A percentile compares a stretch with the other conserved stretches of the same genome.
phyloP scores from a whole-genome alignment of 208 protist species.

The Crithidia sp. region DNA sequence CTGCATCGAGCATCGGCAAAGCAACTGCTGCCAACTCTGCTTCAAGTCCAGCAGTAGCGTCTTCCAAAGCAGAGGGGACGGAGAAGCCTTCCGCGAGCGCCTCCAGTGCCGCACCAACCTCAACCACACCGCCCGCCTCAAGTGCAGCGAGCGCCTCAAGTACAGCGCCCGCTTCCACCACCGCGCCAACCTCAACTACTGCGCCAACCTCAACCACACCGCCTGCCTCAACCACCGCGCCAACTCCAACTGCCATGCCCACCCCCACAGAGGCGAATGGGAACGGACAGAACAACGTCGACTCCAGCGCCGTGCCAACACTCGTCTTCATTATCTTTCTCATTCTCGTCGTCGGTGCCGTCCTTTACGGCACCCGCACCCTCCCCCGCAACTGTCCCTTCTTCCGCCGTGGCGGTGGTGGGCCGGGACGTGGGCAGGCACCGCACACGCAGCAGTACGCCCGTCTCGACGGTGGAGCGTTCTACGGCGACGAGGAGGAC shows the following conservation, averaged over 20 bases:
- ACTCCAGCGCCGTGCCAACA: neutral
- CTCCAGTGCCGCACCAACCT: too few relatives aligned
- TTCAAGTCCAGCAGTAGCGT: too few relatives aligned
- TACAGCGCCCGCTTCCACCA: neutral
- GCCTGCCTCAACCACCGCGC: too few relatives aligned
- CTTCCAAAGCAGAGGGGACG: too few relatives aligned
- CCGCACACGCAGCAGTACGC: slow-evolving; percentile 18
- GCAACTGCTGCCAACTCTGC: neutral
- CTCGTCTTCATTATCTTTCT: slow-evolving; percentile 6
- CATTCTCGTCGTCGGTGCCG: slow-evolving; percentile 1
- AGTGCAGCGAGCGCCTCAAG: neutral
- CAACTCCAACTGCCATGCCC: too few relatives aligned
- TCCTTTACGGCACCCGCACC: slow-evolving; percentile 12
- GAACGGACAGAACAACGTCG: neutral
- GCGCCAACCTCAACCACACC: neutral
- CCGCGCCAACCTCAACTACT: neutral
- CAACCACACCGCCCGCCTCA: neutral
- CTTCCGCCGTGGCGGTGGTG: neutral
- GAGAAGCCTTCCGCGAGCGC: too few relatives aligned
- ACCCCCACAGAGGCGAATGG: too few relatives aligned
- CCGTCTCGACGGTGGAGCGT: neutral
- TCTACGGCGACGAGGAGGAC: slow-evolving; percentile 10
- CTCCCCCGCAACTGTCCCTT: slow-evolving; percentile 2
- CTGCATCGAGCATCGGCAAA: neutral
- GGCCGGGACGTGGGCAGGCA: neutral